These are phyloP conservation scores for Neurospora sp. DNA, from an alignment of 495 filamentous ascomycete species.

Conservation along the genomic window DNA sequence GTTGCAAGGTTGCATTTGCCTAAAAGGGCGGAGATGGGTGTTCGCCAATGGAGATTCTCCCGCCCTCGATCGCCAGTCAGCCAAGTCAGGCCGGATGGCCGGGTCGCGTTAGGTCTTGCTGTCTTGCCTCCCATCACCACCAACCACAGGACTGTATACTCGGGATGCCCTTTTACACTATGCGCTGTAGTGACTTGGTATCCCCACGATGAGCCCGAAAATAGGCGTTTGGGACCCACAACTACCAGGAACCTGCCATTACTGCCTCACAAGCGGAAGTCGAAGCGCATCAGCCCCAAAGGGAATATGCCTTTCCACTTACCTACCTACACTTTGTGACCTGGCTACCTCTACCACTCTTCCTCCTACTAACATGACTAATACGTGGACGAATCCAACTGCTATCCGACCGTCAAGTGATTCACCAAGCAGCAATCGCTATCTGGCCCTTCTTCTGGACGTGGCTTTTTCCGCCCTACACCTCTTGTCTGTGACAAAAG, in stretches of 20 bases:
- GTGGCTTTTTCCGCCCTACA: not conserved
- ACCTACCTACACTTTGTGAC: not conserved
- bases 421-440: not conserved
- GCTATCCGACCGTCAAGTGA: not conserved
- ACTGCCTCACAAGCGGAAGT: not conserved
- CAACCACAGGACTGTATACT: not conserved
- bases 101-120: not conserved
- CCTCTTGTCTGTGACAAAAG: not conserved
- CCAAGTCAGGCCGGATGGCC: not conserved
- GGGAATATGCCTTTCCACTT: not conserved
- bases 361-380: not conserved
- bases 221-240: not conserved
- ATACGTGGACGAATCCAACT: not conserved
- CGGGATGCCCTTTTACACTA: not conserved
- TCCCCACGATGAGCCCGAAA: not conserved
- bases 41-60: not conserved
- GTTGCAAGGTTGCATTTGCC: not conserved
- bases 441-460: not conserved
- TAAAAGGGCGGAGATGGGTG: not conserved
- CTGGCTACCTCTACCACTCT: not conserved
- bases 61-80: not conserved
- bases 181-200: not conserved
- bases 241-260: not conserved
- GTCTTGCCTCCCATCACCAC: not conserved
- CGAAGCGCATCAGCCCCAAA: not conserved